A percentile compares a stretch with the other conserved stretches of the same genome.
Conservation (phyloP, 2,329 filamentous ascomycete genomes). For the Apiospora kogelbergensis region DNA sequence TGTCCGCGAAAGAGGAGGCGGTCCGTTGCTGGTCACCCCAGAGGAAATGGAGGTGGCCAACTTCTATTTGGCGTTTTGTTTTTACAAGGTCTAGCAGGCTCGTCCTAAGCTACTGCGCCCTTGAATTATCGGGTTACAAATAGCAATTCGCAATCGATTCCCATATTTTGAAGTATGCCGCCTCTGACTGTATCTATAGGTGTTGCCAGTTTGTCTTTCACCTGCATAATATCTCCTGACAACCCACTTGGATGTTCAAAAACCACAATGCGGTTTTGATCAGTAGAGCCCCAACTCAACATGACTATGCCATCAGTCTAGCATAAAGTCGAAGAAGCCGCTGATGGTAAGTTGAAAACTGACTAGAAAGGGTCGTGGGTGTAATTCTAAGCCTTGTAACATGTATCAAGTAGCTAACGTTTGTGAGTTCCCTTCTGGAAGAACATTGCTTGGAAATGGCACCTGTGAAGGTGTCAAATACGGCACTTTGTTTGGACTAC, state of each 20-base stretch:
- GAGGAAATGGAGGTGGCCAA: conserved; percentile 91
- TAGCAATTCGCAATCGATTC: neutral
- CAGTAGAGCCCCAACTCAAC: too few species aligned
- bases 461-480: neutral
- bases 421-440: neutral
- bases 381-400: neutral
- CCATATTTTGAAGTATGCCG: neutral
- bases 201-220: neutral
- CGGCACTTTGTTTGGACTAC: neutral
- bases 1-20: conserved; percentile 71
- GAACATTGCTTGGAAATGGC: neutral
- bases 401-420: neutral
- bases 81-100: conserved; percentile 77
- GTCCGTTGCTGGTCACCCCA: conserved; percentile 68
- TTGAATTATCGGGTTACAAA: neutral
- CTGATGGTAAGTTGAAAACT: neutral
- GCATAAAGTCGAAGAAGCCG: neutral
- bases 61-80: conserved; percentile 95
- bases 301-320: too few species aligned
- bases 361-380: neutral
- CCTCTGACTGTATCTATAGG: too few species aligned
- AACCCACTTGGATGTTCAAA: too few species aligned
- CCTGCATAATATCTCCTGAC: too few species aligned
- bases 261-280: too few species aligned
- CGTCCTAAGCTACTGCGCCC: neutral